Percentiles rank a stretch among this genome's conserved stretches.
These are phyloP conservation scores for Pseudogymnoascus destructans DNA, from an alignment of 2,329 filamentous ascomycete genomes.

Conservation along the genomic window DNA sequence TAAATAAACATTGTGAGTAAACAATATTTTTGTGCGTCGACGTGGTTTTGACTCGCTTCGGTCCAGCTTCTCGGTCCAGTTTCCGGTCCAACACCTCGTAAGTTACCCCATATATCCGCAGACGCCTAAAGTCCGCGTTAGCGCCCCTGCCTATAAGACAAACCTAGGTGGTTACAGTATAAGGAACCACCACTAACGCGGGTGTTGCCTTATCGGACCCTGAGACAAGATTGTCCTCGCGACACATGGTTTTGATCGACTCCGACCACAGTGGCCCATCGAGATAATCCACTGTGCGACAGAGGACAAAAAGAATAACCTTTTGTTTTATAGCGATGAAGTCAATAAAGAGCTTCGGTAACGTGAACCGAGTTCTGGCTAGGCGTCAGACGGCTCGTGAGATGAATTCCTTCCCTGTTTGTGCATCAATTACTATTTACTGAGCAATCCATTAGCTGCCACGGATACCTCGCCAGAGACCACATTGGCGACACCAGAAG, in stretches of 20 bases:
- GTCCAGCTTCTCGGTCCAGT: not conserved
- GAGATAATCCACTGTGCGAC: slow-evolving; percentile 1
- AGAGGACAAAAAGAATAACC: not conserved
- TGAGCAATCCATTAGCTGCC: not conserved
- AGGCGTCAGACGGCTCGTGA: slow-evolving; percentile 19
- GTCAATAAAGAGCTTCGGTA: slow-evolving; percentile 25
- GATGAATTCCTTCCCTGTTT: slow-evolving; percentile 6
- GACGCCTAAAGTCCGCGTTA: not conserved
- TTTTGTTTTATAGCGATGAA: slow-evolving; percentile 20
- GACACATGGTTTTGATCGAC: slow-evolving; percentile 6
- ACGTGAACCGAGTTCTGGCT: slow-evolving; percentile 25
- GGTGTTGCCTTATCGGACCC: slow-evolving; percentile 6
- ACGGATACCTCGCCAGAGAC: slow-evolving; percentile 16
- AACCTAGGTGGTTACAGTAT: not conserved
- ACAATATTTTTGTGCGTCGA: not conserved
- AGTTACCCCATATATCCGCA: not conserved
- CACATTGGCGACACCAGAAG: slow-evolving; percentile 49
- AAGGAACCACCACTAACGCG: not conserved
- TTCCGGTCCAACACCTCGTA: not conserved
- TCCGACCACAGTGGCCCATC: not conserved
- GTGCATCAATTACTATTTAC: slow-evolving; percentile 12
- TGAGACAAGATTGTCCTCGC: slow-evolving; percentile 3
- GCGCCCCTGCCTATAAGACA: not conserved
- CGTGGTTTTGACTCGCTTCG: not conserved
- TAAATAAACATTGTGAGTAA: not conserved